Conservation (phyloP, 805 yeast genomes). For the Pichia ethanolica region DNA sequence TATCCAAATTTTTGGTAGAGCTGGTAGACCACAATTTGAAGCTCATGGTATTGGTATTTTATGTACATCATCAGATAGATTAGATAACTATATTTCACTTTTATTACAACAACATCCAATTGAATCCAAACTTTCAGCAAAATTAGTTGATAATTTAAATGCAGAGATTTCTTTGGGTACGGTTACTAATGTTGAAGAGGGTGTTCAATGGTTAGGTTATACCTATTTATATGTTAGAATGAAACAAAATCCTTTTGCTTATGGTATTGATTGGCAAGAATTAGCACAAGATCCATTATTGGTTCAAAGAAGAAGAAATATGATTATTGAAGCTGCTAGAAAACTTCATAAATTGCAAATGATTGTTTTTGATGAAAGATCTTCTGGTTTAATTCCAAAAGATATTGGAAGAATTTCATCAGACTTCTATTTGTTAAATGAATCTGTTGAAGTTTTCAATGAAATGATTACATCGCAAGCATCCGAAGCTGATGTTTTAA, state of each 20-base stretch:
- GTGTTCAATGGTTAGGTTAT: conserved; percentile 95
- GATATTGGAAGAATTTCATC: conserved; percentile 93
- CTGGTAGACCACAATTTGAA: conserved; percentile 97
- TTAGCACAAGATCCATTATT: conserved; percentile 75
- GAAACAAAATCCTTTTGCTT: conserved; percentile 88
- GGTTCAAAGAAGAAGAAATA: conserved; percentile 60
- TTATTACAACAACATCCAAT: conserved; percentile 94
- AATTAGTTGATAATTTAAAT: conserved; percentile 84
- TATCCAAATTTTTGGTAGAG: conserved; percentile 97
- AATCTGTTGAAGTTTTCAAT: conserved; percentile 83
- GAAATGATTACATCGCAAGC: conserved; percentile 77
- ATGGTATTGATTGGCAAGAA: conserved; percentile 87
- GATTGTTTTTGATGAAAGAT: conserved; percentile 84
- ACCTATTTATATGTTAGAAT: conserved; percentile 90
- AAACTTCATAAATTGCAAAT: conserved; percentile 81
- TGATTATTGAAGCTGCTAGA: conserved; percentile 76
- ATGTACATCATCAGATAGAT: conserved; percentile 70
- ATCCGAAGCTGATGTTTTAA: conserved; percentile 84
- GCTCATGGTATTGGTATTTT: conserved; percentile 87
- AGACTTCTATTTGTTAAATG: conserved; percentile 80
- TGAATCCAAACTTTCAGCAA: conserved; percentile 72
- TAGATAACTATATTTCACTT: conserved; percentile 84
- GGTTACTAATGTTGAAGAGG: conserved; percentile 91
- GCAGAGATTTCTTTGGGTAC: conserved; percentile 96
- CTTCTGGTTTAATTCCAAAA: conserved; percentile 72